phyloP scores from a whole-genome alignment of 2,329 filamentous ascomycete species.

The Elsinoe perseae region DNA sequence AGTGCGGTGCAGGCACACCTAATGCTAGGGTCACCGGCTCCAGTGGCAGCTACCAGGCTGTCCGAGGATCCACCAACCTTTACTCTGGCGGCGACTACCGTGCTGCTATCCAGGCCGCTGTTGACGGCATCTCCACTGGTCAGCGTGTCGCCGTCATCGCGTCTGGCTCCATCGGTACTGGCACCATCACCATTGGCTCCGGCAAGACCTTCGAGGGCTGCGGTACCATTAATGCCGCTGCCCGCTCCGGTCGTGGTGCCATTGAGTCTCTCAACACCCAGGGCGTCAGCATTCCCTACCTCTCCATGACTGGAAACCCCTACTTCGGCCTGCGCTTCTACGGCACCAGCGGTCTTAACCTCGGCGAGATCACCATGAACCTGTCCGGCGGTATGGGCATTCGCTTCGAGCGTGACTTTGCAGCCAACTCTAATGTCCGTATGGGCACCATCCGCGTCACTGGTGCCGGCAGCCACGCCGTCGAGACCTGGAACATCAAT shows the following conservation, averaged over 20 bases:
- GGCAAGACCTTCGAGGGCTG: slow-evolving; percentile 54
- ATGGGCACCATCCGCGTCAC: slow-evolving; percentile 48
- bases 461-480: slow-evolving; percentile 48
- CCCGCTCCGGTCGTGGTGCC: slow-evolving; percentile 41
- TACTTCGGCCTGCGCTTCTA: slow-evolving; percentile 53
- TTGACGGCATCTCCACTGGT: slow-evolving; percentile 46
- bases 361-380: slow-evolving; percentile 50
- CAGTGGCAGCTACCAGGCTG: slow-evolving; percentile 40
- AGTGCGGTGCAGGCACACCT: slow-evolving; percentile 44
- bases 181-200: slow-evolving; percentile 43
- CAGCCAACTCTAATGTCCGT: slow-evolving; percentile 46
- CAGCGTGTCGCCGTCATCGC: slow-evolving; percentile 49
- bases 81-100: slow-evolving; percentile 50
- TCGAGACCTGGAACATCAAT: slow-evolving; percentile 55
- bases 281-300: slow-evolving; percentile 48
- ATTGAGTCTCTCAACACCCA: slow-evolving; percentile 46
- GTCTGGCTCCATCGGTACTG: slow-evolving; percentile 49
- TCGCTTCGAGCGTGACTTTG: slow-evolving; percentile 50
- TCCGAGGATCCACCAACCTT: slow-evolving; percentile 37
- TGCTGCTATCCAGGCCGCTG: slow-evolving; percentile 47
- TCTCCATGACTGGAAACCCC: slow-evolving; percentile 50
- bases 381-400: slow-evolving; percentile 49
- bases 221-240: slow-evolving; percentile 46
- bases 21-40: slow-evolving; percentile 44
- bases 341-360: slow-evolving; percentile 41